Percentiles rank a stretch among this genome's conserved stretches.
Evolutionary conservation across 352 stramenopile species (phyloP).

Genomic region (Pythium grandisporangium): DNA sequence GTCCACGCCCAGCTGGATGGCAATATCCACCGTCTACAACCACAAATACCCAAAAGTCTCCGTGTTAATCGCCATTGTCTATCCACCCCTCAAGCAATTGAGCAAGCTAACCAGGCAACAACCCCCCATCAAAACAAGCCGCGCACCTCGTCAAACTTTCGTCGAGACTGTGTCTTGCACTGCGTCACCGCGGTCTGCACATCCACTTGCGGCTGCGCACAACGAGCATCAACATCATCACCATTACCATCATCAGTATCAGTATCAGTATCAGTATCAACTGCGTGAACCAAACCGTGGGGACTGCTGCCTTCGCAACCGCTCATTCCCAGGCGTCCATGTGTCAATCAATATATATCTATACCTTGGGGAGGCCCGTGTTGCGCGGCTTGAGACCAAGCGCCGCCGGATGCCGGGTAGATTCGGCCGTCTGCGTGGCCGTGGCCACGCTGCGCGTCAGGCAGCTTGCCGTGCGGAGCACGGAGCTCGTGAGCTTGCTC

Average conservation of each 20-base stretch:
- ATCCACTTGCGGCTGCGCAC: slow-evolving; percentile 36
- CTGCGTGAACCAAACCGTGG: no score
- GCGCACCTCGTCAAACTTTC: slow-evolving; percentile 81
- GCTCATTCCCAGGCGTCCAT: no score
- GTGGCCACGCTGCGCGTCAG: slow-evolving; percentile 39
- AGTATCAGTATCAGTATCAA: no score
- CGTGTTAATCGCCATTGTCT: no score
- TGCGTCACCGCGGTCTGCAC: slow-evolving; percentile 41
- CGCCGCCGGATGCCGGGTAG: slow-evolving; percentile 47
- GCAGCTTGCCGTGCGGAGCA: slow-evolving; percentile 22
- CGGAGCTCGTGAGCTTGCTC: slow-evolving; percentile 16
- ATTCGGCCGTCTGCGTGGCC: slow-evolving; percentile 5
- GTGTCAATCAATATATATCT: no score
- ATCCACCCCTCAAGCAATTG: no score
- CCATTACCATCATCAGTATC: no score
- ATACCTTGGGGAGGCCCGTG: slow-evolving; percentile 39
- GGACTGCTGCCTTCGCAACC: no score
- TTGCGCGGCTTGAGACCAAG: slow-evolving; percentile 55
- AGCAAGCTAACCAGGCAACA: no score
- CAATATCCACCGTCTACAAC: slow-evolving; percentile 74
- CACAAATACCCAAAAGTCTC: no score
- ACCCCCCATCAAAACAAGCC: neutral
- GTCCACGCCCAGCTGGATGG: slow-evolving; percentile 78
- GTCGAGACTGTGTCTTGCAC: slow-evolving; percentile 48
- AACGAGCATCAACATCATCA: no score